phyloP scores from a whole-genome alignment of 1,284 basidiomycete genomes.

The Psilocybe mexicana region DNA sequence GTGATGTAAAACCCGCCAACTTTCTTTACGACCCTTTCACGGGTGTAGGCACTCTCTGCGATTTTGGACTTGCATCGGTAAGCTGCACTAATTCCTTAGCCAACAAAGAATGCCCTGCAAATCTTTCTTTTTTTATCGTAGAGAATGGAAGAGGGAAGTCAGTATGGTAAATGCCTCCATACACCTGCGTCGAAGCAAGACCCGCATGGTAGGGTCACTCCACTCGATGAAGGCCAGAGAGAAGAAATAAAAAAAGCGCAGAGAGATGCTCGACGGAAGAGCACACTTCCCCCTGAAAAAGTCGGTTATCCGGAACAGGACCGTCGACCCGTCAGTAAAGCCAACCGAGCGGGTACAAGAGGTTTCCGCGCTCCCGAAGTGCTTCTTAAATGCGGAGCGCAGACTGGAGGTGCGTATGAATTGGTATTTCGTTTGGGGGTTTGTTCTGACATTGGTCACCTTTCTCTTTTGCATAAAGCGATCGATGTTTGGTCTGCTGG shows the following conservation, averaged over 20 bases:
- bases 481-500: constrained; percentile 98
- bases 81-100: constrained; percentile 27
- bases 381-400: constrained; percentile 91
- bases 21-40: constrained; percentile 92
- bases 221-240: constrained; percentile 37
- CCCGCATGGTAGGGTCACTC: constrained; percentile 61
- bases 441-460: neutral
- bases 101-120: neutral
- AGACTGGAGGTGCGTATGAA: constrained; percentile 76
- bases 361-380: constrained; percentile 98
- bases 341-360: constrained; percentile 94
- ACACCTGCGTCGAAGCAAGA: constrained; percentile 56
- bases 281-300: constrained; percentile 55
- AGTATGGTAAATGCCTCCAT: constrained; percentile 70
- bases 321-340: constrained; percentile 85
- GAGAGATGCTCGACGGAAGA: constrained; percentile 63
- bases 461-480: constrained; percentile 47
- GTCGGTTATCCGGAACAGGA: constrained; percentile 78
- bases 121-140: constrained; percentile 25
- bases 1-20: constrained; percentile 98
- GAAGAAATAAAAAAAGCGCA: constrained; percentile 37
- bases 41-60: constrained; percentile 86
- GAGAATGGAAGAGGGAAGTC: constrained; percentile 57
- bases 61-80: constrained; percentile 94
- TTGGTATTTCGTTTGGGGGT: constrained; percentile 2